Conservation (phyloP, 345 rosid species). For the Microthlaspi erraticum region DNA sequence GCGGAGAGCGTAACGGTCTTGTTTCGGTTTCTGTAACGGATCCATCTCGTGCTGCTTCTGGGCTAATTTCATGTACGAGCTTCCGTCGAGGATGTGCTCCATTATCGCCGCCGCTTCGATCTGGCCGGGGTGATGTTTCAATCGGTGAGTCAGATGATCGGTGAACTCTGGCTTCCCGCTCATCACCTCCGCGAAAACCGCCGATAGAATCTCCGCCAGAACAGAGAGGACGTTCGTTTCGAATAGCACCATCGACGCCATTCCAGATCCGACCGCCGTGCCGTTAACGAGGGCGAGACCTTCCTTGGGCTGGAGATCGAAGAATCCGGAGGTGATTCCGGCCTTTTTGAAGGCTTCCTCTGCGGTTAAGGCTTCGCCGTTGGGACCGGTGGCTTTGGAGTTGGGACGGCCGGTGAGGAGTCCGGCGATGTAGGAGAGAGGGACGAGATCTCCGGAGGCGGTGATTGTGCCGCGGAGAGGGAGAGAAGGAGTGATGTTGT, state of each 20-base stretch:
- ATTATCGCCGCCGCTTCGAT: slow-evolving; percentile 84
- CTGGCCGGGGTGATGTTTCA: slow-evolving; percentile 84
- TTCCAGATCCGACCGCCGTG: slow-evolving; percentile 75
- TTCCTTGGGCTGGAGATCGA: slow-evolving; percentile 75
- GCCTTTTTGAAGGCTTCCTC: slow-evolving; percentile 58
- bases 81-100: slow-evolving; percentile 77
- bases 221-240: slow-evolving; percentile 59
- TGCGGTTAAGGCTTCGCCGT: slow-evolving; percentile 51
- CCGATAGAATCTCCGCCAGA: slow-evolving; percentile 65
- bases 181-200: slow-evolving; percentile 76
- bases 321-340: slow-evolving; percentile 53
- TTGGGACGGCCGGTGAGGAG: slow-evolving; percentile 67
- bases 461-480: slow-evolving; percentile 78
- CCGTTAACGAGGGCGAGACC: slow-evolving; percentile 81
- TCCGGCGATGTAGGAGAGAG: slow-evolving; percentile 71
- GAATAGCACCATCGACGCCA: slow-evolving; percentile 70
- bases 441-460: slow-evolving; percentile 79
- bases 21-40: slow-evolving; percentile 75
- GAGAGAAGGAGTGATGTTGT: slow-evolving; percentile 69
- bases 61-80: slow-evolving; percentile 64
- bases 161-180: slow-evolving; percentile 80
- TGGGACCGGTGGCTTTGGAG: slow-evolving; percentile 62
- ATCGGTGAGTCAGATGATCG: slow-evolving; percentile 67
- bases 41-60: slow-evolving; percentile 64
- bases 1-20: slow-evolving; percentile 75